These are phyloP conservation scores for Metschnikowia bowlesiae DNA, from an alignment of 805 yeast genomes.

Conservation along the genomic window DNA sequence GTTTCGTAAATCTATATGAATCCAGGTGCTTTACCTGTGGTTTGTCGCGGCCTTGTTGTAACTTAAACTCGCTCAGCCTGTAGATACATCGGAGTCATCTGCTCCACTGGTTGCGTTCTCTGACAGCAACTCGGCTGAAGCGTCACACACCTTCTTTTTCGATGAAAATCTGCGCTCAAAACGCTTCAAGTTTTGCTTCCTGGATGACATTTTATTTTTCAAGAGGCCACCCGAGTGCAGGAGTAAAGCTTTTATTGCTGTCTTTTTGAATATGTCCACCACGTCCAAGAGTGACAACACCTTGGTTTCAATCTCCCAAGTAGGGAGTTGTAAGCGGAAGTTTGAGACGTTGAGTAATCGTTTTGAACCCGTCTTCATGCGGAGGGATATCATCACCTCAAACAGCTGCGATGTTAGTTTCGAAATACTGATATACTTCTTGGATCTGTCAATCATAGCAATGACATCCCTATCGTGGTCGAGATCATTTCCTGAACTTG, in stretches of 20 bases:
- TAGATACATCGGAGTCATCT: background rate
- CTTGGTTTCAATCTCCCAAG: slow-evolving; percentile 25
- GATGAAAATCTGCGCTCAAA: background rate
- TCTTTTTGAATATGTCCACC: slow-evolving; percentile 29
- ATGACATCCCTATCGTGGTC: slow-evolving; percentile 25
- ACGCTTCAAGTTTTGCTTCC: slow-evolving; percentile 6
- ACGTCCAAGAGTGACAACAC: slow-evolving; percentile 35
- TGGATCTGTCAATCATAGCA: slow-evolving; percentile 72
- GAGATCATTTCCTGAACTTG: slow-evolving; percentile 1
- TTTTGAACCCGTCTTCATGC: slow-evolving; percentile 30
- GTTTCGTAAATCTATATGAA: background rate
- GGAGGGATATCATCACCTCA: slow-evolving; percentile 32
- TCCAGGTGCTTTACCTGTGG: background rate
- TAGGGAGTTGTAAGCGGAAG: slow-evolving; percentile 32
- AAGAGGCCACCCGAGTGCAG: slow-evolving; percentile 34
- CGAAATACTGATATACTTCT: slow-evolving; percentile 65
- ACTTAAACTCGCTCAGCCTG: background rate
- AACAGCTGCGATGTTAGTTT: slow-evolving; percentile 33
- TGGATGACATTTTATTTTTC: slow-evolving; percentile 26
- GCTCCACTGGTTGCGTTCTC: background rate
- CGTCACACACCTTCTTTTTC: background rate
- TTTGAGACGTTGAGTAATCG: slow-evolving; percentile 36
- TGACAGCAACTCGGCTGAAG: background rate
- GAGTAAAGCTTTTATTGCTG: slow-evolving; percentile 29
- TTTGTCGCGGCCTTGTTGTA: background rate